These are phyloP conservation scores for Usnea hakonensis DNA, from an alignment of 495 filamentous ascomycete species.

Conservation along the genomic window DNA sequence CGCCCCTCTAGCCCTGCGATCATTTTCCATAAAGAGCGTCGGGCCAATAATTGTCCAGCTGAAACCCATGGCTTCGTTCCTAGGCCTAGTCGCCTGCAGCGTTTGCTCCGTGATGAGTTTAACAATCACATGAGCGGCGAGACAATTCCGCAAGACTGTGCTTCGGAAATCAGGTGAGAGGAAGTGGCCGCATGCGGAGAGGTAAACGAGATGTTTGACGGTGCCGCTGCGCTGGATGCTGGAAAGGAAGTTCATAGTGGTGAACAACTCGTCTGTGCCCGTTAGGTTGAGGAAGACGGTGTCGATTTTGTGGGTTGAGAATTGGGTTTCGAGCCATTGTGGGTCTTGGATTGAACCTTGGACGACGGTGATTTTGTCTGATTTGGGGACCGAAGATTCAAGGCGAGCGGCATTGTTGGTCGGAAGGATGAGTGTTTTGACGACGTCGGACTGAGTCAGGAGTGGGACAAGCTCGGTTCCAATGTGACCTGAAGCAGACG, in stretches of 20 bases:
- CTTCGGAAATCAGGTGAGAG: not conserved
- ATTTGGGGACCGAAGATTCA: not conserved
- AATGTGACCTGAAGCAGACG: slow-evolving; percentile 6
- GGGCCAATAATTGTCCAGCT: slow-evolving; percentile 1
- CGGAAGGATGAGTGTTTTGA: slow-evolving; percentile 1
- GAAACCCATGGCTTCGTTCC: too few relatives aligned
- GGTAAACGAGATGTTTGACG: slow-evolving; percentile 9
- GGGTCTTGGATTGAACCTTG: slow-evolving; percentile 6
- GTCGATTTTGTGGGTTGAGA: not conserved
- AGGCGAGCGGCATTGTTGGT: slow-evolving; percentile 2
- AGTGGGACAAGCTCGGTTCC: not conserved
- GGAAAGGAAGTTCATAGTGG: slow-evolving; percentile 3
- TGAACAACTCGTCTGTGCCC: slow-evolving; percentile 6
- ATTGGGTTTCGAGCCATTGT: not conserved
- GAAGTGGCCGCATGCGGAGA: slow-evolving; percentile 2
- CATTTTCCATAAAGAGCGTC: slow-evolving; percentile 1
- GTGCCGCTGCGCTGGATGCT: not conserved
- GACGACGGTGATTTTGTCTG: slow-evolving; percentile 4
- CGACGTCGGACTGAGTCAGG: not conserved
- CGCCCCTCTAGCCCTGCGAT: not conserved
- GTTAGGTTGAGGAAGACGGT: slow-evolving; percentile 13
- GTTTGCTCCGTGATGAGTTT: too few relatives aligned
- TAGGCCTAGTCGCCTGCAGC: too few relatives aligned
- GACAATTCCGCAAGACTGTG: too few relatives aligned
- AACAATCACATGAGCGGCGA: too few relatives aligned